Evolutionary conservation across 2,329 filamentous ascomycete species (phyloP), one percentile per base, ranked within the genome.

Genomic region (Diplocarpon mali): DNA sequence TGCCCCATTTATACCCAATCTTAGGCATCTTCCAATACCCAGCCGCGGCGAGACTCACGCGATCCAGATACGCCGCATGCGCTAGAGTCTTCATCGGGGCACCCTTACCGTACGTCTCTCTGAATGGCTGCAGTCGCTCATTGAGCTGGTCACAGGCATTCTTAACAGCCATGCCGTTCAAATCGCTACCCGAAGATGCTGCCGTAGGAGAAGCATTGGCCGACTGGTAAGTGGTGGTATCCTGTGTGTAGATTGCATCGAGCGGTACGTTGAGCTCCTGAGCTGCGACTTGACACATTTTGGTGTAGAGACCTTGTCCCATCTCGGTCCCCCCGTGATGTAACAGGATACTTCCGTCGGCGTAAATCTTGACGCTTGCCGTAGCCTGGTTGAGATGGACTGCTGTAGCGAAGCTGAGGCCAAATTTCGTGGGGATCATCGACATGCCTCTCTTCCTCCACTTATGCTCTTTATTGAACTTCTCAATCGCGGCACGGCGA

Each of bases 1-100:
- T 79, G 14, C 80, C 85, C 90, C 90, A 96, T 2, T 80, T 76
- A 60, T 95, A 96, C 1, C 90, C 90, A 54, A 96, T 95, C 51
- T 95, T 87, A 0, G 90, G 90, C 0, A 90, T 96, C 61, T 87
- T 89, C 75, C 95, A 96, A 69, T 92, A 95, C 0, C 90, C 90
- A 56, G 95, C 88, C 1, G 90, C 89, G 11, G 83, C 88, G 12
- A 96, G 77, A 59, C 95, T 96, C 55, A 95, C 85, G 16, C 90
- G 84, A 62, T 94, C 88, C 59, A 93, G 88, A 70, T 96, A 96
- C 1, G 90, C 90, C 0, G 86, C 85, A 59, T 92, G 84, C 0
- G 88, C 90, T 9, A 96, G 67, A 2, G 93, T 75, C 57, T 88
- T 88, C 87, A 96, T 89, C 0, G 75, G 76, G 0, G 88, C 86